A percentile compares a stretch with the other conserved stretches of the same genome.
Evolutionary conservation across 2,329 filamentous ascomycete species (phyloP).

Genomic region (Aspergillaceae sp.): DNA sequence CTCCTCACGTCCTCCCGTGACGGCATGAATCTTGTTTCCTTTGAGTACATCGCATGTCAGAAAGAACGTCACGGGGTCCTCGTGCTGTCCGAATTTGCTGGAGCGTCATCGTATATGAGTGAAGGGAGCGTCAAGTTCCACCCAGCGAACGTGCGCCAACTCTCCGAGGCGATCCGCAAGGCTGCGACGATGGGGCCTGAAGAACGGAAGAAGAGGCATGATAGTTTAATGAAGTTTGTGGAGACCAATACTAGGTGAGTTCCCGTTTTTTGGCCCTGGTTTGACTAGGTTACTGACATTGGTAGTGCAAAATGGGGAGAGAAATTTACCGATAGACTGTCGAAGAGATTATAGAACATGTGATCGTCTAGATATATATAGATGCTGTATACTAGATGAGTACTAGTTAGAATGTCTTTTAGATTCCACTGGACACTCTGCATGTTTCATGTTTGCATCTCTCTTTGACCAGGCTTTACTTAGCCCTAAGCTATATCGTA

Average conservation of each 20-base stretch:
- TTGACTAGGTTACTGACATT: neutral
- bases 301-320: conserved; percentile 27
- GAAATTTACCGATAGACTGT: conserved; percentile 19
- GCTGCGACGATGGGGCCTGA: conserved; percentile 80
- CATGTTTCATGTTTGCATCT: no score
- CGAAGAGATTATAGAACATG: neutral
- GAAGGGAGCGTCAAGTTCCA: conserved; percentile 87
- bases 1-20: conserved; percentile 84
- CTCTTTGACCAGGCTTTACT: no score
- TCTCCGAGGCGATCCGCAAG: conserved; percentile 77
- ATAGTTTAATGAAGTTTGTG: conserved; percentile 78
- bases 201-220: conserved; percentile 69
- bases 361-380: no score
- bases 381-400: no score
- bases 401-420: no score
- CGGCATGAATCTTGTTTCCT: conserved; percentile 95
- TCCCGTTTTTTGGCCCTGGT: neutral
- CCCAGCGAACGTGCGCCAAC: conserved; percentile 88
- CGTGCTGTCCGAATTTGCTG: conserved; percentile 89
- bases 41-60: conserved; percentile 93
- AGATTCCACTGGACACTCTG: no score
- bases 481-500: no score
- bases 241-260: conserved; percentile 73
- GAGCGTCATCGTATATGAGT: conserved; percentile 74
- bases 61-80: conserved; percentile 78